Conservation (phyloP, 352 stramenopile genomes). For the Achlya hypogyna region DNA sequence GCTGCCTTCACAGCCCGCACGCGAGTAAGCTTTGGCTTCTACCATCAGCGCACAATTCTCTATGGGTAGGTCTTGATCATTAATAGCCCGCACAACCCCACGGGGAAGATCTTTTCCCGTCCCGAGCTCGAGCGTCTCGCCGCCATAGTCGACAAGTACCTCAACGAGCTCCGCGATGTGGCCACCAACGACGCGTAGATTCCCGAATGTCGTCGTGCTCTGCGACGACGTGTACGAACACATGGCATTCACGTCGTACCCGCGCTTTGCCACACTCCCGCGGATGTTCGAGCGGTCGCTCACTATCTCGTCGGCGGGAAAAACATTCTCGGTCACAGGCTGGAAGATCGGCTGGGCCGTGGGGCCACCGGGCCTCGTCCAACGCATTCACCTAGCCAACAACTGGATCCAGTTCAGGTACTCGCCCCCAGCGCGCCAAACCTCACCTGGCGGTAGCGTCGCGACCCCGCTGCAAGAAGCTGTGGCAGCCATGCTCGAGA, state of each 20-base stretch:
- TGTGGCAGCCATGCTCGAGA: constrained; percentile 67
- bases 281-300: constrained; percentile 82
- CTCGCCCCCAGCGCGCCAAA: background rate
- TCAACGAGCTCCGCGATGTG: constrained; percentile 26
- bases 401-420: constrained; percentile 75
- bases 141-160: constrained; percentile 46
- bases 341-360: constrained; percentile 92
- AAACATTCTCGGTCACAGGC: constrained; percentile 89
- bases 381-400: constrained; percentile 70
- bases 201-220: constrained; percentile 87
- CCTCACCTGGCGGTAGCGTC: constrained; percentile 40
- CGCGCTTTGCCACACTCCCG: constrained; percentile 65
- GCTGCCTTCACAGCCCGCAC: constrained; percentile 86
- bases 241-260: constrained; percentile 81
- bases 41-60: too few relatives aligned
- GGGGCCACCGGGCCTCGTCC: constrained; percentile 58
- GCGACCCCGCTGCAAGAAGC: constrained; percentile 80
- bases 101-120: constrained; percentile 94
- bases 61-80: constrained; percentile 85
- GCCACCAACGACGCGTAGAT: background rate
- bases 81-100: constrained; percentile 99
- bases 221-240: constrained; percentile 99
- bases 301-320: constrained; percentile 85
- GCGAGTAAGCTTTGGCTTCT: too few relatives aligned
- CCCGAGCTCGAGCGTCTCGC: constrained; percentile 91